phyloP scores from a whole-genome alignment of 768 basidiomycete species.

The Mycena venus region DNA sequence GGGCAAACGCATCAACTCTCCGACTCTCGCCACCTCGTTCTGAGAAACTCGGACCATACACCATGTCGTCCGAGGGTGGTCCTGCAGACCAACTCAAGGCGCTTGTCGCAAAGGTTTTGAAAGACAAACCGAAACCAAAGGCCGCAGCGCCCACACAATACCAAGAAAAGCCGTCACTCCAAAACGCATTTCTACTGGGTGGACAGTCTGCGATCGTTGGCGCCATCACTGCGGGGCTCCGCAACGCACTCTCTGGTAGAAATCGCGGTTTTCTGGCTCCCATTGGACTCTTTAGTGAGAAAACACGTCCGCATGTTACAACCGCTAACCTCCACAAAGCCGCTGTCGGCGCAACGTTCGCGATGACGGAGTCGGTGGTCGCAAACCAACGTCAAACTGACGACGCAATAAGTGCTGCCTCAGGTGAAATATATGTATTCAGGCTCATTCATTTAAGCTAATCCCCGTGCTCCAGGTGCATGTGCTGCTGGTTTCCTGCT shows the following conservation, averaged over 20 bases:
- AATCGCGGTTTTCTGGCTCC: slow-evolving; percentile 88
- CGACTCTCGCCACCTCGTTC: too few species aligned
- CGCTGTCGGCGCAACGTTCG: slow-evolving; percentile 90
- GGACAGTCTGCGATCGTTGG: slow-evolving; percentile 42
- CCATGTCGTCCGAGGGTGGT: slow-evolving; percentile 10
- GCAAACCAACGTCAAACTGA: slow-evolving; percentile 86
- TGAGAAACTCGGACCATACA: too few species aligned
- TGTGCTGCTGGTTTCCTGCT: slow-evolving; percentile 96
- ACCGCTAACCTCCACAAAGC: slow-evolving; percentile 58
- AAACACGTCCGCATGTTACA: slow-evolving; percentile 43
- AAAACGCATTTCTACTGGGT: slow-evolving; percentile 24
- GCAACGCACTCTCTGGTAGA: slow-evolving; percentile 84
- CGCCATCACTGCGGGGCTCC: slow-evolving; percentile 78
- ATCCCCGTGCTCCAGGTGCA: slow-evolving; percentile 55
- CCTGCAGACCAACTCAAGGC: slow-evolving; percentile 16
- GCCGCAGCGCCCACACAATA: neutral
- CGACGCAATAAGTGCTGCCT: slow-evolving; percentile 86
- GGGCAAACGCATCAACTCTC: neutral
- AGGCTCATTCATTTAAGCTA: neutral
- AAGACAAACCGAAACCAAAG: neutral
- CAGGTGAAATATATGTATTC: slow-evolving; percentile 48
- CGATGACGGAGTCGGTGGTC: slow-evolving; percentile 82
- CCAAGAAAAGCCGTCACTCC: slow-evolving; percentile 5
- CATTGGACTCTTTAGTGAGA: slow-evolving; percentile 95
- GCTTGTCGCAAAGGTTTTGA: neutral